A percentile compares a stretch with the other conserved stretches of the same genome.
Conservation (phyloP, 2,329 filamentous ascomycete genomes). For the Sarocladiaceae sp. region DNA sequence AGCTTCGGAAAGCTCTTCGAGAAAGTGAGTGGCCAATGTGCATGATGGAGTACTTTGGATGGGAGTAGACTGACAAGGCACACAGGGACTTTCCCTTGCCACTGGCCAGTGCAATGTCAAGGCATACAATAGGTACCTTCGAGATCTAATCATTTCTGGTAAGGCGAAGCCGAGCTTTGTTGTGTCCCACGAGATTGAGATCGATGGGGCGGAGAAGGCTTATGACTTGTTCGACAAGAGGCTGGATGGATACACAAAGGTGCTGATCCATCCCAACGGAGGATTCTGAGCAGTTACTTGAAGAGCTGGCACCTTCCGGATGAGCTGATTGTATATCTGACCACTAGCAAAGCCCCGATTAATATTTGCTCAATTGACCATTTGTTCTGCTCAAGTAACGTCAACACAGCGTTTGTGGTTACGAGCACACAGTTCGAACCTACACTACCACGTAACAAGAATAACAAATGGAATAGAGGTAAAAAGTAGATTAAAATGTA, state of each 20-base stretch:
- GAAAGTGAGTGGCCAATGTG: conserved; percentile 40
- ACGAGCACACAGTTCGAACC: too few species aligned
- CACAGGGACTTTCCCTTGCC: conserved; percentile 52
- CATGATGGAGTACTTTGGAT: neutral
- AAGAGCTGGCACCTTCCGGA: too few species aligned
- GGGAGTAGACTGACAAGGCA: neutral
- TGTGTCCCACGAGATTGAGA: conserved; percentile 58
- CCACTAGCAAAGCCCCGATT: too few species aligned
- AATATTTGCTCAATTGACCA: too few species aligned
- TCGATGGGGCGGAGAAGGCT: conserved; percentile 56
- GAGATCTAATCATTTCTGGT: conserved; percentile 61
- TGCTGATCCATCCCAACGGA: conserved; percentile 63
- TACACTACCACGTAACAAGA: too few species aligned
- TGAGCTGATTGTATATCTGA: too few species aligned
- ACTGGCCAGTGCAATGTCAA: conserved; percentile 67
- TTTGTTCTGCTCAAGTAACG: too few species aligned
- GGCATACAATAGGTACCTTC: conserved; percentile 61
- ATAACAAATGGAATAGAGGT: too few species aligned
- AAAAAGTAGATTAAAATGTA: too few species aligned
- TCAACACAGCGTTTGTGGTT: too few species aligned
- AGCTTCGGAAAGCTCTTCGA: conserved; percentile 67
- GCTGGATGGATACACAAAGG: conserved; percentile 64
- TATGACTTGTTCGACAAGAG: conserved; percentile 65
- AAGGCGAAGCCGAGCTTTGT: conserved; percentile 64
- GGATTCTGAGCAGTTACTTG: conserved; percentile 23